Evolutionary conservation across 805 yeast species (phyloP), one percentile per base, ranked within the genome.

Genomic region (Metschnikowia arizonensis): DNA sequence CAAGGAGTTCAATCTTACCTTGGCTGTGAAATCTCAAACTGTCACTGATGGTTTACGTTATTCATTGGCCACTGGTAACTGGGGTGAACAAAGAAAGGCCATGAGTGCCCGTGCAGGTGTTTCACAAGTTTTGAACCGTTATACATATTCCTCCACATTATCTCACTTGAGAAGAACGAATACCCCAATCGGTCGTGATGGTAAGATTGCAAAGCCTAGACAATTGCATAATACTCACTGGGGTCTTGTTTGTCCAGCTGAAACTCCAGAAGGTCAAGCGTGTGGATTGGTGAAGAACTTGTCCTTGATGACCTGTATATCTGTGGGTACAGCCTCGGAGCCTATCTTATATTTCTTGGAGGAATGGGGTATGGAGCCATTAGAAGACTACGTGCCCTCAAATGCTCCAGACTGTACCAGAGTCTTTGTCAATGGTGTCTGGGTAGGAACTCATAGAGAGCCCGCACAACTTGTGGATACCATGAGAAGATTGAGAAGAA

Each of bases 81-180:
- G 99, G 99, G 99, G 99, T 74, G 99, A 93, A 69, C 99, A 93
- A 67, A 91, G 90, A 83, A 93, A 93, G 68, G 97, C 98, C 11
- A 93, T 93, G 99, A 83, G 93, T 50, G 83, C 97, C 15, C 84
- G 96, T 67, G 99, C 99, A 5, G 99, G 99, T 79, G 99, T 95
- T 38, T 91, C 98, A 23, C 99, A 93, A 75, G 99, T 93, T 55
- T 78, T 93, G 68, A 93, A 93, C 68, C 82, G 99, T 73, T 93
- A 93, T 71, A 93, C 99, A 5, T 93, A 93, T 67, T 88, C 98
- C 1, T 93, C 99, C n/a, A 93, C 99, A 2, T 75, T 93, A 61
- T 93, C 99, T 46, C 99, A 93, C 76, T 83, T 93, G 72, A 84
- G 99, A 73, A 88, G 99, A 79, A 93, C 99, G 2, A 93, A 93